Evolutionary conservation across 1,139 yeast species (phyloP).

Genomic region (Magnusiomyces paraingens): DNA sequence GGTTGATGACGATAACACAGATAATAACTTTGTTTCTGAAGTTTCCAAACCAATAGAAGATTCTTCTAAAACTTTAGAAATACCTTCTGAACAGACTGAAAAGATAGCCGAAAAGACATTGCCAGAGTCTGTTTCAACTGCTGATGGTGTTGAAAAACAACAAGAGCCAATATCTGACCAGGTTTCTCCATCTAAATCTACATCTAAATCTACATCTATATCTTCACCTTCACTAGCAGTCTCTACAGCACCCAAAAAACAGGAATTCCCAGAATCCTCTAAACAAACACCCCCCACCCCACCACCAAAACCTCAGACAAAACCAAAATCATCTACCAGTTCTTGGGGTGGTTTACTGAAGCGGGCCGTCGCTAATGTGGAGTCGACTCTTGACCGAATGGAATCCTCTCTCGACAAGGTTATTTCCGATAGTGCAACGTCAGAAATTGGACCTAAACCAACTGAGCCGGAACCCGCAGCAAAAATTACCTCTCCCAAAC

Average conservation of each 20-base stretch:
- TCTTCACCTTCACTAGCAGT: not conserved
- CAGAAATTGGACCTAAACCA: constrained; percentile 8
- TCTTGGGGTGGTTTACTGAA: constrained; percentile 33
- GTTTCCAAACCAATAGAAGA: too few species aligned
- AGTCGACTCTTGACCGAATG: constrained; percentile 29
- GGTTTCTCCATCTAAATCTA: too few species aligned
- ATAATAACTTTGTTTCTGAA: too few species aligned
- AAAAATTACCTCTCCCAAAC: constrained; percentile 4
- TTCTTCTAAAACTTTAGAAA: too few species aligned
- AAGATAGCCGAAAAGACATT: too few species aligned
- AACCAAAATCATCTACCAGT: constrained; percentile 8
- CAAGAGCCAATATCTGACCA: too few species aligned
- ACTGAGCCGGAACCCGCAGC: constrained; percentile 3
- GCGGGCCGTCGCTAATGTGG: constrained; percentile 37
- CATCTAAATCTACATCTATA: too few species aligned
- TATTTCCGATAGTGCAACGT: constrained; percentile 25
- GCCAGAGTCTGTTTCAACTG: too few species aligned
- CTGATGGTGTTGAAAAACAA: too few species aligned
- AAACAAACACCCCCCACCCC: not conserved
- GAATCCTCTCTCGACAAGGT: constrained; percentile 35
- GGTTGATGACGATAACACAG: too few species aligned
- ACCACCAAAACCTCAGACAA: not conserved
- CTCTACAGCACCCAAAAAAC: not conserved
- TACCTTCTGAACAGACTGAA: too few species aligned
- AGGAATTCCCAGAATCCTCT: not conserved